Percentiles rank a stretch among this genome's conserved stretches.
These are phyloP conservation scores for Platanus orientalis DNA, from an alignment of 164 flowering plant genomes.

Conservation along the genomic window DNA sequence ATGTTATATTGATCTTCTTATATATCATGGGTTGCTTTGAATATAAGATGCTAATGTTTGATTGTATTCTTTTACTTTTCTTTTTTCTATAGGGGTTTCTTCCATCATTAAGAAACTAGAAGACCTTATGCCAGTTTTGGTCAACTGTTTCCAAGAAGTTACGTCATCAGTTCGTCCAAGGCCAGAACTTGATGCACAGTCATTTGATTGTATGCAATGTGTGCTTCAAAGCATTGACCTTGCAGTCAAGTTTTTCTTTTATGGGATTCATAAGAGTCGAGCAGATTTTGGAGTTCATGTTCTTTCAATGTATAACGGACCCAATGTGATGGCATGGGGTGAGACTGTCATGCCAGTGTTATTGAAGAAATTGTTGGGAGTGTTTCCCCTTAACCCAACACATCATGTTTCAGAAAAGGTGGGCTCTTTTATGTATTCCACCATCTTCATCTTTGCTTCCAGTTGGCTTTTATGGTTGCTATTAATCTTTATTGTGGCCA, in stretches of 20 bases:
- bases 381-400: slow-evolving; percentile 56
- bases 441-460: neutral
- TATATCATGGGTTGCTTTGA: neutral
- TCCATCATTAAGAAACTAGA: slow-evolving; percentile 34
- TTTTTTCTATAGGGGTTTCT: slow-evolving; percentile 35
- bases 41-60: neutral
- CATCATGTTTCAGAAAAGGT: slow-evolving; percentile 59
- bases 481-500: neutral
- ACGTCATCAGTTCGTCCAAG: slow-evolving; percentile 30
- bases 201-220: slow-evolving; percentile 60
- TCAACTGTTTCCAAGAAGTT: slow-evolving; percentile 65
- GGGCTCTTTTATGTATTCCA: neutral
- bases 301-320: slow-evolving; percentile 18
- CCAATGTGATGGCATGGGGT: slow-evolving; percentile 18
- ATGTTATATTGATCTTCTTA: neutral
- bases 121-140: slow-evolving; percentile 61
- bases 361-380: slow-evolving; percentile 47
- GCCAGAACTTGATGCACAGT: slow-evolving; percentile 42
- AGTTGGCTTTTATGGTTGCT: neutral
- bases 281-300: slow-evolving; percentile 14
- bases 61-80: neutral
- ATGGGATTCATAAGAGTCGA: slow-evolving; percentile 20
- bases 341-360: slow-evolving; percentile 27
- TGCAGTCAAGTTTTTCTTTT: slow-evolving; percentile 35
- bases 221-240: slow-evolving; percentile 67